Evolutionary conservation across 1,284 basidiomycete genomes (phyloP).

Genomic region (Moesziomyces antarcticus): DNA sequence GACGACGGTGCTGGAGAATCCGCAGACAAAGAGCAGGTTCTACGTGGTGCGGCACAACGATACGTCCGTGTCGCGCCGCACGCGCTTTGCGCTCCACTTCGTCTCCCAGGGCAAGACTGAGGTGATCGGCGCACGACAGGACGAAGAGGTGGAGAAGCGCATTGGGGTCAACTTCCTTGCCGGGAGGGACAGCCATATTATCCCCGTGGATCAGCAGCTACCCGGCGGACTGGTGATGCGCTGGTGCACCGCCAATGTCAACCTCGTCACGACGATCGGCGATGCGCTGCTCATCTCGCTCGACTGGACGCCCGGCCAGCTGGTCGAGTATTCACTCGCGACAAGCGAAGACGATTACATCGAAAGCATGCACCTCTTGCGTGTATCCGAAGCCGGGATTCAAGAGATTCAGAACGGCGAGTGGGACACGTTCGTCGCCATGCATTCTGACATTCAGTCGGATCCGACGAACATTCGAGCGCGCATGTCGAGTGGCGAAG

Average conservation of each 20-base stretch:
- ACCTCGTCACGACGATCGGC: slow-evolving; percentile 60
- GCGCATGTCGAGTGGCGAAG: neutral
- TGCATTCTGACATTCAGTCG: slow-evolving; percentile 12
- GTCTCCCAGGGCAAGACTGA: slow-evolving; percentile 34
- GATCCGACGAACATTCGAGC: slow-evolving; percentile 1
- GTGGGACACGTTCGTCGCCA: slow-evolving; percentile 5
- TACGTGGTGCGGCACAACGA: slow-evolving; percentile 76
- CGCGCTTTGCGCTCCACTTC: slow-evolving; percentile 27
- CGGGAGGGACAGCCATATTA: slow-evolving; percentile 40
- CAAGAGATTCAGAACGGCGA: neutral
- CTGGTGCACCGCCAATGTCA: slow-evolving; percentile 72
- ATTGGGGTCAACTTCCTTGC: slow-evolving; percentile 20
- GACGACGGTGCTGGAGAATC: slow-evolving; percentile 38
- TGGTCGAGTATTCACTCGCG: slow-evolving; percentile 22
- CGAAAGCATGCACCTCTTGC: slow-evolving; percentile 12
- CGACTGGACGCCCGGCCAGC: slow-evolving; percentile 19
- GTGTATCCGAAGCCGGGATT: neutral
- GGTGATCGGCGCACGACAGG: slow-evolving; percentile 10
- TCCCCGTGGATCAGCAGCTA: slow-evolving; percentile 38
- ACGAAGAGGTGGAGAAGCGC: neutral
- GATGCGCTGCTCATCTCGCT: slow-evolving; percentile 19
- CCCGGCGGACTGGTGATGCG: slow-evolving; percentile 67
- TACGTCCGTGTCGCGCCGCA: slow-evolving; percentile 41
- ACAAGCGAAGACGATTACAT: slow-evolving; percentile 4
- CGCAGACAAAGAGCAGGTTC: slow-evolving; percentile 70